Percentiles rank a stretch among this genome's conserved stretches.
Evolutionary conservation across 768 basidiomycete species (phyloP).

Genomic region (Mycena chlorophos): DNA sequence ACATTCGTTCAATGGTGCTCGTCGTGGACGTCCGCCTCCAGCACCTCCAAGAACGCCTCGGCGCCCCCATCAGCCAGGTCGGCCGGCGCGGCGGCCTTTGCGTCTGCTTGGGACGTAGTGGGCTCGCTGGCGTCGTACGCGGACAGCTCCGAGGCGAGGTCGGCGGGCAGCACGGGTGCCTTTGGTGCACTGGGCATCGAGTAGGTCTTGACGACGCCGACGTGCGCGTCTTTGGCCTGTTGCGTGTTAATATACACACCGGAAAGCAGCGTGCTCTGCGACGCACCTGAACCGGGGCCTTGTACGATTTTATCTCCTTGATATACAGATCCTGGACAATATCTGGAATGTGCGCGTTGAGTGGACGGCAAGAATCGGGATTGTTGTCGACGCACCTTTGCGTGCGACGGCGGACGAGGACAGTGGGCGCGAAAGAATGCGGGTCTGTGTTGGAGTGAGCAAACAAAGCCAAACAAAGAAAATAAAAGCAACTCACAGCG

Average conservation of each 20-base stretch:
- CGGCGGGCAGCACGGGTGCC: slow-evolving; percentile 71
- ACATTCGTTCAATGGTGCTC: slow-evolving; percentile 42
- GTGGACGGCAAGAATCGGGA: neutral
- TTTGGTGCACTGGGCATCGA: slow-evolving; percentile 71
- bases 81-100: slow-evolving; percentile 30
- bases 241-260: slow-evolving; percentile 1
- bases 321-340: slow-evolving; percentile 23
- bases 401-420: slow-evolving; percentile 19
- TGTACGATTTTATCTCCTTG: slow-evolving; percentile 24
- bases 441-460: slow-evolving; percentile 1
- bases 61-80: slow-evolving; percentile 57
- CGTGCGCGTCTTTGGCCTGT: slow-evolving; percentile 88
- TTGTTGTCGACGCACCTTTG: slow-evolving; percentile 13
- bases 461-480: neutral
- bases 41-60: slow-evolving; percentile 74
- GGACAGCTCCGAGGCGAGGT: slow-evolving; percentile 85
- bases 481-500: slow-evolving; percentile 10
- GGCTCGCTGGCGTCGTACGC: slow-evolving; percentile 87
- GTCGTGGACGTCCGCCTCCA: slow-evolving; percentile 79
- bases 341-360: slow-evolving; percentile 6
- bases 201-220: slow-evolving; percentile 84
- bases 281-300: slow-evolving; percentile 12
- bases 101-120: slow-evolving; percentile 40
- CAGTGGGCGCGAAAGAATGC: slow-evolving; percentile 14
- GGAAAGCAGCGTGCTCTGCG: neutral